phyloP scores from a whole-genome alignment of 202 grass and related monocot species.

The Cymbopogon flexuosus region DNA sequence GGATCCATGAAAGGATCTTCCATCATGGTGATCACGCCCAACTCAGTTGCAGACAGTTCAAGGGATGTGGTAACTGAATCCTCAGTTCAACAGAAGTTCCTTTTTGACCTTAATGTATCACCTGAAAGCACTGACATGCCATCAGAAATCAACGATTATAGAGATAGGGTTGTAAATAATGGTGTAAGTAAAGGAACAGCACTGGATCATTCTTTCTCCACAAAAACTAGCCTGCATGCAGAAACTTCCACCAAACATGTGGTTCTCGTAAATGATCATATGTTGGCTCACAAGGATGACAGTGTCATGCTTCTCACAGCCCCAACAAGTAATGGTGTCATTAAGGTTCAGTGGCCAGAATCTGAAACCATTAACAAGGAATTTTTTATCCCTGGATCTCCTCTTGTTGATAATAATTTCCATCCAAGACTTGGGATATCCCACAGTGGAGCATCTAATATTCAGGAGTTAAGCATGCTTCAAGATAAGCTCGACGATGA shows the following conservation, averaged over 20 bases:
- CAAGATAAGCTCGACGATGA: slow-evolving; percentile 19
- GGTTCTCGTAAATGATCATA: neutral
- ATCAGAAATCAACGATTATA: slow-evolving; percentile 1
- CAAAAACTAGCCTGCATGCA: neutral
- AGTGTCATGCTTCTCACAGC: neutral
- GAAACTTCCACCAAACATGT: neutral
- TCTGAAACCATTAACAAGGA: slow-evolving; percentile 10
- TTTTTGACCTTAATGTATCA: slow-evolving; percentile 26
- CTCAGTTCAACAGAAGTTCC: neutral
- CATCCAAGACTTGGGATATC: neutral
- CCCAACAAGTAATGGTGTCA: slow-evolving; percentile 1
- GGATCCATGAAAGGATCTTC: slow-evolving; percentile 14
- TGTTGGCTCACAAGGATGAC: slow-evolving; percentile 3
- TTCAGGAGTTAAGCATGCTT: slow-evolving; percentile 5
- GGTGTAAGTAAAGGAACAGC: neutral
- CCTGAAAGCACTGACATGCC: slow-evolving; percentile 8
- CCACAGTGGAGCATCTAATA: slow-evolving; percentile 2
- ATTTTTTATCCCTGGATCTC: slow-evolving; percentile 19
- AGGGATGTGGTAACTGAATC: neutral
- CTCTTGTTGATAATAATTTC: slow-evolving; percentile 22
- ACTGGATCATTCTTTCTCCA: neutral
- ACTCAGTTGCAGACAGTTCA: neutral
- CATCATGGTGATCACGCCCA: neutral
- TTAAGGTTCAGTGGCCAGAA: neutral
- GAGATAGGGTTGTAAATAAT: neutral